Conservation (phyloP, 2,329 filamentous ascomycete genomes). For the Xylariaceae sp. region DNA sequence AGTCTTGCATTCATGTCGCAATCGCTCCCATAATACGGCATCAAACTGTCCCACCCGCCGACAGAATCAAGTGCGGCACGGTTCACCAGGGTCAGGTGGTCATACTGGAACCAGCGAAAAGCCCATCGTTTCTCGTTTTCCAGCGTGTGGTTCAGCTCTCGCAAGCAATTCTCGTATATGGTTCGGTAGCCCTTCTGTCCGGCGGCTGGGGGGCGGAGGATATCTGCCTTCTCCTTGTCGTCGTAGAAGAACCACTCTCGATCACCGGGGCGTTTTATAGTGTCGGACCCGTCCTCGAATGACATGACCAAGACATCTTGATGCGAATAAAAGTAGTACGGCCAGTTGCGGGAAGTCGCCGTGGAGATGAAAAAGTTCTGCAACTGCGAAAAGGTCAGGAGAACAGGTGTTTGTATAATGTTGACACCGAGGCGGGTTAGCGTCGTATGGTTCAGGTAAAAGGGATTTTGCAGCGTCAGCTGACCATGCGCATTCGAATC, state of each 20-base stretch:
- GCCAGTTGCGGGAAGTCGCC: conserved; percentile 42
- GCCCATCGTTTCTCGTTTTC: conserved; percentile 44
- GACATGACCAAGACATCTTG: conserved; percentile 46
- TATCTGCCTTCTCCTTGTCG: conserved; percentile 31
- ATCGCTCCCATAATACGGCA: conserved; percentile 49
- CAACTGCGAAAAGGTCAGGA: conserved; percentile 50
- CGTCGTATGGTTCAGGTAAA: conserved; percentile 43
- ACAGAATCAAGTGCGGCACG: conserved; percentile 41
- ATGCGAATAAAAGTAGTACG: conserved; percentile 51
- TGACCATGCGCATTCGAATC: conserved; percentile 38
- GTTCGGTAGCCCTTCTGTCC: conserved; percentile 31
- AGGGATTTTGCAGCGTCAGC: conserved; percentile 43
- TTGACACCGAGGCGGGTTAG: conserved; percentile 36
- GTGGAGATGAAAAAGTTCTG: conserved; percentile 51
- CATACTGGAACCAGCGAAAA: conserved; percentile 39
- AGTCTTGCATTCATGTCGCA: conserved; percentile 45
- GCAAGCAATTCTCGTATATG: conserved; percentile 33
- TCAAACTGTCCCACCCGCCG: conserved; percentile 48
- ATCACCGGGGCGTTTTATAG: conserved; percentile 27
- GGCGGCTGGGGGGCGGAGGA: conserved; percentile 27
- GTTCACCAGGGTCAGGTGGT: conserved; percentile 48
- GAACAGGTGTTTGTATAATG: conserved; percentile 46
- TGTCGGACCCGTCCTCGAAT: conserved; percentile 35
- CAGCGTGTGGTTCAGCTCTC: conserved; percentile 30
- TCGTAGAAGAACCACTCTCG: conserved; percentile 32